Conservation (phyloP, 2,329 filamentous ascomycete species). For the Leptographium wingfieldii region DNA sequence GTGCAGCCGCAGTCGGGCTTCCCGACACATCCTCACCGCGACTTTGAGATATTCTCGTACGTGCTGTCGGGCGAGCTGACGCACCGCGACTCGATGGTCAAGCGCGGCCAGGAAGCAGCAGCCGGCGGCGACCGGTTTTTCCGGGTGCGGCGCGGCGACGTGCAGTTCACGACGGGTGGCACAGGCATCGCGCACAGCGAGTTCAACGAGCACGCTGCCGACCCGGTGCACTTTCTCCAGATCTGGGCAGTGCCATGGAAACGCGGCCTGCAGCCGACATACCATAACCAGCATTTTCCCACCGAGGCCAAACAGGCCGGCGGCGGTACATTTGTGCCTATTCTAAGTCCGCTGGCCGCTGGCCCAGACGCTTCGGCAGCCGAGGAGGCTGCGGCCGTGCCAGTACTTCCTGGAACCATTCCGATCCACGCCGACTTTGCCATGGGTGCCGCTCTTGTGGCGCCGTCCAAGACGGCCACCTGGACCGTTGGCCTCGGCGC, state of each 20-base stretch:
- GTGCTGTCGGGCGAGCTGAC: slow-evolving; percentile 73
- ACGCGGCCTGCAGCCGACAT: slow-evolving; percentile 56
- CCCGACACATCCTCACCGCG: slow-evolving; percentile 71
- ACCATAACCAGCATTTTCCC: slow-evolving; percentile 61
- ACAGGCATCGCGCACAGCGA: slow-evolving; percentile 71
- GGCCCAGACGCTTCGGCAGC: slow-evolving; percentile 48
- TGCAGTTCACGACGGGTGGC: slow-evolving; percentile 84
- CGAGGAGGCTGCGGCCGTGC: slow-evolving; percentile 52
- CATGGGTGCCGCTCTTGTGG: slow-evolving; percentile 68
- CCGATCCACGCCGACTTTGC: slow-evolving; percentile 75
- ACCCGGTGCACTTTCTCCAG: slow-evolving; percentile 73
- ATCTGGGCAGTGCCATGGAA: slow-evolving; percentile 80
- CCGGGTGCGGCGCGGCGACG: slow-evolving; percentile 64
- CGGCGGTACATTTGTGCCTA: slow-evolving; percentile 52
- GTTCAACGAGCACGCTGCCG: slow-evolving; percentile 59
- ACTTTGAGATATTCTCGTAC: slow-evolving; percentile 86
- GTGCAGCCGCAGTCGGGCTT: slow-evolving; percentile 65
- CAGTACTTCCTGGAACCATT: slow-evolving; percentile 53
- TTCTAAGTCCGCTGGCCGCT: slow-evolving; percentile 62
- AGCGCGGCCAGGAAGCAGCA: slow-evolving; percentile 47
- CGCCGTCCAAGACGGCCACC: slow-evolving; percentile 40
- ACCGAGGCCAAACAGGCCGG: slow-evolving; percentile 55
- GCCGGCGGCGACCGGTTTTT: slow-evolving; percentile 51
- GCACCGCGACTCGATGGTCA: slow-evolving; percentile 75
- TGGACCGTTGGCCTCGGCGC: slow-evolving; percentile 60